Conservation (phyloP, 2,329 filamentous ascomycete species). For the Penicillium sp. region DNA sequence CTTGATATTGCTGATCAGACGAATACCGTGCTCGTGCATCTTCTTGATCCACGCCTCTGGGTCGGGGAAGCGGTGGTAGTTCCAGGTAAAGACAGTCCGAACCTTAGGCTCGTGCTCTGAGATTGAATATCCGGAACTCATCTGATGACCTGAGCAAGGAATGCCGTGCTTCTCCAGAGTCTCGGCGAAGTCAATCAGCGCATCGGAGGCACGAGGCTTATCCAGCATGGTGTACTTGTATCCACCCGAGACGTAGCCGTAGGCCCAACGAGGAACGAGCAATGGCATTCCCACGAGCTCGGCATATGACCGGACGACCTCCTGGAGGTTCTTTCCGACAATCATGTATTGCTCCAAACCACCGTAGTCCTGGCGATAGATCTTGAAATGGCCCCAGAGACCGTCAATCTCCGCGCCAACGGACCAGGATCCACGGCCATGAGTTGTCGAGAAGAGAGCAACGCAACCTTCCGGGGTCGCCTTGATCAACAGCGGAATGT, state of each 20-base stretch:
- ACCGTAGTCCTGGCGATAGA: constrained; percentile 70
- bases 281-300: constrained; percentile 67
- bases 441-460: constrained; percentile 66
- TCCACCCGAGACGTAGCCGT: constrained; percentile 70
- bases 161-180: constrained; percentile 66
- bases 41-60: constrained; percentile 63
- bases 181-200: constrained; percentile 59
- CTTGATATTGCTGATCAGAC: constrained; percentile 70
- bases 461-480: constrained; percentile 64
- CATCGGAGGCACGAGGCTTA: constrained; percentile 55
- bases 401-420: constrained; percentile 73
- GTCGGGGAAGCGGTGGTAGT: constrained; percentile 66
- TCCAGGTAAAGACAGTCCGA: constrained; percentile 71
- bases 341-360: constrained; percentile 71
- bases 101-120: constrained; percentile 67
- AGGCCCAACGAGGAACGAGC: constrained; percentile 69
- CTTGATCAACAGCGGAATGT: constrained; percentile 71
- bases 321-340: constrained; percentile 64
- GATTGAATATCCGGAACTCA: constrained; percentile 71
- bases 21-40: constrained; percentile 64
- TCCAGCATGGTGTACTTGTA: constrained; percentile 61
- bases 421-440: constrained; percentile 63
- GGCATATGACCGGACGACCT: constrained; percentile 66
- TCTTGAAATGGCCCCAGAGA: constrained; percentile 73
- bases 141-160: constrained; percentile 69